Evolutionary conservation across 1,284 basidiomycete species (phyloP).

Genomic region (Ustilago loliicola): DNA sequence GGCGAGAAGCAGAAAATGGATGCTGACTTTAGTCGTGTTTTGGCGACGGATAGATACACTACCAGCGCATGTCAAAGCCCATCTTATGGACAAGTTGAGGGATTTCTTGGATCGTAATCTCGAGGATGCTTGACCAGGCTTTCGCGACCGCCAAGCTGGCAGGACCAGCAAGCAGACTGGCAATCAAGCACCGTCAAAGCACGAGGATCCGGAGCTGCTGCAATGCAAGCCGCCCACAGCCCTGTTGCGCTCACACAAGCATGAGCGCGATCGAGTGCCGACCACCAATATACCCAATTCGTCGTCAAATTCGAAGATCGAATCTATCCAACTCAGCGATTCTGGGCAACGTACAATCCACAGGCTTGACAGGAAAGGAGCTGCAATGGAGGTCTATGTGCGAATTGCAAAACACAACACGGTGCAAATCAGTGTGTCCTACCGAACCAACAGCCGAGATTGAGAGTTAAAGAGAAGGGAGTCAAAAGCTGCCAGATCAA

Average conservation of each 20-base stretch:
- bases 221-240: no score
- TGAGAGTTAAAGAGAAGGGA: no score
- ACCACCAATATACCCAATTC: conserved; percentile 2
- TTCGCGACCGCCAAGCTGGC: background rate
- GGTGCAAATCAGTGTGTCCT: conserved; percentile 58
- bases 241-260: no score
- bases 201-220: no score
- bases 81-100: conserved; percentile 46
- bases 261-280: no score
- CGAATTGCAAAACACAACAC: conserved; percentile 55
- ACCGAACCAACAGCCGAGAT: background rate
- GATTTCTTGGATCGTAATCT: conserved; percentile 57
- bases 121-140: conserved; percentile 38
- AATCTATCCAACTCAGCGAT: no score
- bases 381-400: conserved; percentile 33
- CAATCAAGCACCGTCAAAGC: no score
- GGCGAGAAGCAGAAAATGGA: background rate
- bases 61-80: conserved; percentile 45
- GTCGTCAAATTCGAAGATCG: no score
- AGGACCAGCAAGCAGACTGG: no score
- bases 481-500: no score
- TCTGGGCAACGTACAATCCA: no score
- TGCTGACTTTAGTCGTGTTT: background rate
- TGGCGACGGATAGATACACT: conserved; percentile 34
- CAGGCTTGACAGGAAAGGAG: background rate